These are phyloP conservation scores for Coniochaeta sp. DNA, from an alignment of 2,329 filamentous ascomycete species.

Conservation along the genomic window DNA sequence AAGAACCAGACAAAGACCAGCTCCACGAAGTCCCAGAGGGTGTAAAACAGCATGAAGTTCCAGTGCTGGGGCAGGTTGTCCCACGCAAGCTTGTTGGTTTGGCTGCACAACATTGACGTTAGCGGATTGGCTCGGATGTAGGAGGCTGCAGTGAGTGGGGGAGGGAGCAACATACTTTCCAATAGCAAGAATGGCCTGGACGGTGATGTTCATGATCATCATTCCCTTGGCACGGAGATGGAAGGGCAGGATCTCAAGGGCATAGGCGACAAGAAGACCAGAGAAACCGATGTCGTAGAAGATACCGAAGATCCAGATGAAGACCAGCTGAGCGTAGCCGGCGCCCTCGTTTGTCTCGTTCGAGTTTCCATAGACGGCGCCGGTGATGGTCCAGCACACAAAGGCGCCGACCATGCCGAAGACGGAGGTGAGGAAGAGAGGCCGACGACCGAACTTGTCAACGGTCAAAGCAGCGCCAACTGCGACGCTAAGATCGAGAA, in stretches of 20 bases:
- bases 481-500: slow-evolving; percentile 51
- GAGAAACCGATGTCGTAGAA: slow-evolving; percentile 56
- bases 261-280: slow-evolving; percentile 49
- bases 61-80: slow-evolving; percentile 51
- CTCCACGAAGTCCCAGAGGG: slow-evolving; percentile 54
- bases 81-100: slow-evolving; percentile 59
- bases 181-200: slow-evolving; percentile 54
- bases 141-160: background rate
- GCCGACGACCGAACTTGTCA: slow-evolving; percentile 43
- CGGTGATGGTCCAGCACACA: slow-evolving; percentile 42
- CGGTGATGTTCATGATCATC: slow-evolving; percentile 58
- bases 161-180: slow-evolving; percentile 40
- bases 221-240: slow-evolving; percentile 50
- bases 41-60: slow-evolving; percentile 62
- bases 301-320: slow-evolving; percentile 52
- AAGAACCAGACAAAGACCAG: slow-evolving; percentile 58
- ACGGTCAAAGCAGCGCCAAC: slow-evolving; percentile 43
- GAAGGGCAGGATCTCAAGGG: slow-evolving; percentile 52
- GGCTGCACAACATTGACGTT: slow-evolving; percentile 25
- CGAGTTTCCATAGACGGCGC: slow-evolving; percentile 40
- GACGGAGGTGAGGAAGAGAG: slow-evolving; percentile 44
- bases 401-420: slow-evolving; percentile 39
- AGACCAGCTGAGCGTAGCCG: slow-evolving; percentile 47
- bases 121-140: background rate
- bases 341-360: slow-evolving; percentile 35